phyloP scores from a whole-genome alignment of 257 asterid genomes.

The Solanum tarijense region DNA sequence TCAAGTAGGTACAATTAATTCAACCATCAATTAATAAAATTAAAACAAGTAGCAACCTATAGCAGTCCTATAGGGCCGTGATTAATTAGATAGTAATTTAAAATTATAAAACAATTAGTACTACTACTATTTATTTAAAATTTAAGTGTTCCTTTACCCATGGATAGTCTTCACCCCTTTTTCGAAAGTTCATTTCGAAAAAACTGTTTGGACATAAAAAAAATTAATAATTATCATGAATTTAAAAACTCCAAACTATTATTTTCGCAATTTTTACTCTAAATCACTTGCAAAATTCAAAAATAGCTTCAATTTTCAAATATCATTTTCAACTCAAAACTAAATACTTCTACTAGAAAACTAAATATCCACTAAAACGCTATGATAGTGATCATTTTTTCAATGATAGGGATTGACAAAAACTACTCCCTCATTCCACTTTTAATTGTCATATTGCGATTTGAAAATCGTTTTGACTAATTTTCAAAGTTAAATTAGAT shows the following conservation, averaged over 20 bases:
- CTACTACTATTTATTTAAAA: background rate
- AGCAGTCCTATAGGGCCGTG: background rate
- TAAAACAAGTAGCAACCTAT: background rate
- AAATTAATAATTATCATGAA: too few species aligned
- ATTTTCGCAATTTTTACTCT: background rate
- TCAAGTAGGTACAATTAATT: background rate
- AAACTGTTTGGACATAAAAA: too few species aligned
- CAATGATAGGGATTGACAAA: background rate
- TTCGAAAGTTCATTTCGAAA: too few species aligned
- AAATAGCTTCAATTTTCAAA: too few species aligned
- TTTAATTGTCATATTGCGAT: fast-evolving
- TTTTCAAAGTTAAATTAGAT: too few species aligned
- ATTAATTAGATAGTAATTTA: background rate
- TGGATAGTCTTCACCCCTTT: background rate
- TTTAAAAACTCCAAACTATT: background rate
- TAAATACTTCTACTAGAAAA: too few species aligned
- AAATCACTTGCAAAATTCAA: background rate
- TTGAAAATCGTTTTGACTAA: too few species aligned
- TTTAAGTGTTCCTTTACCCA: background rate
- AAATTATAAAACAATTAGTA: background rate
- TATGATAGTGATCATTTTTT: background rate
- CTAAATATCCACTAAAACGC: background rate
- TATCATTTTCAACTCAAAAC: background rate
- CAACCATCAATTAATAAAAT: background rate
- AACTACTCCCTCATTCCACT: background rate